Base-by-base conservation (phyloP, 2,329 filamentous ascomycete genomes). In the Cercospora zeae-maydis region DNA sequence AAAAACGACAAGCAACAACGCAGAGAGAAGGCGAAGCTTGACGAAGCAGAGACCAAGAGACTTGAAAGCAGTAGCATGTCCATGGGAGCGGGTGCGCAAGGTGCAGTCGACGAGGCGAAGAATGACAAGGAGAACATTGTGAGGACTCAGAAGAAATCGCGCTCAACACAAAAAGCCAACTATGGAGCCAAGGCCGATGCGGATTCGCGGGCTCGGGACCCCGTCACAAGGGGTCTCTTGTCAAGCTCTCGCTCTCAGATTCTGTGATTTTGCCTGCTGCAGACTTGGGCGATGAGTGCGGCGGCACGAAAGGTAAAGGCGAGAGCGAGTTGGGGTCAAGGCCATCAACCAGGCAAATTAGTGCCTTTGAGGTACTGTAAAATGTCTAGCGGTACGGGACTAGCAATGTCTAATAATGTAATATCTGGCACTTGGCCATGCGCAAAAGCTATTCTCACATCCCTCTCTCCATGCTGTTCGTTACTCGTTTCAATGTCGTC, bases 1-100 rank as follows among this genome's bases (percentile, higher is more conserved):
- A 63, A 63, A 34, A 58, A 36, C n/a, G 58, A 63, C 4, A 57
- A 58, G 42, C 59, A 62, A 45, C 59, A 62, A 21, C 53, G 54
- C 30, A 58, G 39, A 42, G 62, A 55, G 9, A 58, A 55, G 33
- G 62, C 53, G 33, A 47, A 55, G 45, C 53, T 37, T 21, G 34
- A 24, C 11, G 54, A 27, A 30, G 19, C 56, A 9, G 55, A 59
- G 11, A 42, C 45, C 2, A 37, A 33, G 49, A 45, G 61, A 16
- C 27, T 33, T n/a, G 59, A 53, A 11, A 56, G 59, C 39, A 64
- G 39, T 34, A 47, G 19, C 16, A 42, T 31, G 16, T 30, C 54
- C 27, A 24, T 47, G 53, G 42, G 21, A 24, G 34, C 42, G 13
- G 19, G 33, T 21, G 33, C 11, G 9, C 10, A 11, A 27, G 21